Evolutionary conservation across 495 filamentous ascomycete genomes (phyloP), one percentile per base, ranked within the genome.

Genomic region (Podospora sp.): DNA sequence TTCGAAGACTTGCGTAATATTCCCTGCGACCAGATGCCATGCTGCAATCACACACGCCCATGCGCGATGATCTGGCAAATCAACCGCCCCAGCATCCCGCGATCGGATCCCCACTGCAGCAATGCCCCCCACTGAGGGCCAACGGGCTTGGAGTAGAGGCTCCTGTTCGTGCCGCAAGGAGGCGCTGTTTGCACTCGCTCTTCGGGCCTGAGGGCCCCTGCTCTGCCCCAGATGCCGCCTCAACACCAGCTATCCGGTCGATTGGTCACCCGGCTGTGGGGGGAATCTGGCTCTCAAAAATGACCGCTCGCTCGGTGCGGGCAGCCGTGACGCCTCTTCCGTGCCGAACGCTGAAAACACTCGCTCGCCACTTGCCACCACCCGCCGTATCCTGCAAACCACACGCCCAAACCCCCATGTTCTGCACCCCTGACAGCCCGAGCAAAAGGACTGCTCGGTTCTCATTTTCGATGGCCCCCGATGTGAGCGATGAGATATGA

Each of bases 231-330:
- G 5, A 46, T 11, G 40, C 40, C 5, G 40, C 40, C 9, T 18
- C 40, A 46, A 46, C 40, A 6, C 40, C 40, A 46, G 40, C 40
- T 50, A 46, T 18, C 49, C 52, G 35, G 27, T 50, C 55, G 64
- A 70, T 70, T 70, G 68, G 68, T 27, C 60, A 67, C n/a, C 68
- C 68, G 33, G n/a, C 56, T 60, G 40, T 55, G 25, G 49, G 60
- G 26, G 6, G 14, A 24, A 40, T 51, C 24, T 68, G 69, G 64
- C 11, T 24, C n/a, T 20, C 58, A 59, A 53, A 56, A 66, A 25
- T 66, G 52, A 65, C 68, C 36, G 29, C 63, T 62, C 51, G 21
- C 40, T 21, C 1, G 62, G 46, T 58, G 69, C 64, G 33, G 63
- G 24, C 68, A 69, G 27, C 69, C 69, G 69, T 66, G 22, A 40